Base-by-base conservation (phyloP, 1,139 yeast genomes). In the Eremothecium coryli region DNA sequence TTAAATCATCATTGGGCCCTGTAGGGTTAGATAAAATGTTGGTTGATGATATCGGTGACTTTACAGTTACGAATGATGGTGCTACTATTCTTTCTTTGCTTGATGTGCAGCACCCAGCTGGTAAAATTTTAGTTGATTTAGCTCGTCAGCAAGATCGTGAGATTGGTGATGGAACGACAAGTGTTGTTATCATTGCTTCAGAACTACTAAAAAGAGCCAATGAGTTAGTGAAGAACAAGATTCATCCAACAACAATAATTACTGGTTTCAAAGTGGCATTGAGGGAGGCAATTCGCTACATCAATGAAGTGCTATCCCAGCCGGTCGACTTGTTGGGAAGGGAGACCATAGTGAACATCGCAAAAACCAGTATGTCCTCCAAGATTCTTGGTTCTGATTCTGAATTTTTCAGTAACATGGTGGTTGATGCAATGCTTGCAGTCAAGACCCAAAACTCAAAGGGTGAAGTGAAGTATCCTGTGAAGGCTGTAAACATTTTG, bases 121-220 rank as follows among this genome's bases (percentile, higher is more conserved):
- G 98, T 15, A 86, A 85, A 64, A 90, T 93, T 48, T 68, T 93
- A 43, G 98, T 93, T 32, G 98, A 93, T 56, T 71, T 93, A 55
- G 99, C 98, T 3, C 96, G 90, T 60, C 98, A 93, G 60, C 99
- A 93, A 65, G 99, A 93, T 60, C 76, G 95, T 54, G 98, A 93
- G 63, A 95, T 93, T 39, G 99, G 99, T 39, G 99, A 93, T 57
- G 99, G 99, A 50, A 82, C 94, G 31, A 82, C 94, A 1, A 81
- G 94, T n/a, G 97, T 90, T 32, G 97, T 90, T 31, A 85, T 90
- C 44, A 80, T 90, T 58, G 97, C 98, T 21, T 73, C 94, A 31
- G 99, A 93, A 62, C 67, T 93, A 41, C 69, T 93, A 54, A 81
- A 84, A 54, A 72, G 96, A 46, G 98, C 98, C 33, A 86, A 88